These are phyloP conservation scores for Helicostylum pulchrum DNA, from an alignment of 192 early-diverging fungal species.

Conservation along the genomic window DNA sequence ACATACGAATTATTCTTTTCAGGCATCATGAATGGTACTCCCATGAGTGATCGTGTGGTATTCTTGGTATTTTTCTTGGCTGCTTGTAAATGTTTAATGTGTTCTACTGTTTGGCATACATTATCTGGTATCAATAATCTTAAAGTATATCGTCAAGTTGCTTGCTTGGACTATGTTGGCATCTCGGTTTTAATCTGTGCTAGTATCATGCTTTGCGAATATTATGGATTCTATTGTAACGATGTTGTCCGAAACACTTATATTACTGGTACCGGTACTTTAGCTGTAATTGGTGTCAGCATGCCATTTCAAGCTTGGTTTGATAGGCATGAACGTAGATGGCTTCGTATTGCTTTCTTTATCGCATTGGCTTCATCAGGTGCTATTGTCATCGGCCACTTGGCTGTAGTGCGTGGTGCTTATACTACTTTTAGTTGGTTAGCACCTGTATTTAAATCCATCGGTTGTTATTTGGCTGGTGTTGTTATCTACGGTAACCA, in stretches of 20 bases:
- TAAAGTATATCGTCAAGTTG: conserved; percentile 45
- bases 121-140: conserved; percentile 52
- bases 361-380: conserved; percentile 49
- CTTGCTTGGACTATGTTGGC: conserved; percentile 60
- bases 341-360: conserved; percentile 54
- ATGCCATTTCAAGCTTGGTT: conserved; percentile 53
- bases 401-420: conserved; percentile 42
- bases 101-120: conserved; percentile 58
- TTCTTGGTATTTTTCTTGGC: conserved; percentile 57
- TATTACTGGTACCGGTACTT: conserved; percentile 41
- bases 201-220: conserved; percentile 52
- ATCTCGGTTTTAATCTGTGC: conserved; percentile 59
- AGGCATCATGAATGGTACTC: conserved; percentile 9
- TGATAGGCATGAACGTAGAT: conserved; percentile 37
- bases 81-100: conserved; percentile 58
- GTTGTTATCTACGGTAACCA: conserved; percentile 58
- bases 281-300: conserved; percentile 48
- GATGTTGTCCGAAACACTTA: conserved; percentile 43
- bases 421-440: conserved; percentile 39
- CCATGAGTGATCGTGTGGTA: conserved; percentile 44
- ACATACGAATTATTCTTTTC: conserved; percentile 48
- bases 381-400: conserved; percentile 47
- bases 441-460: conserved; percentile 48
- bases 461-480: conserved; percentile 50
- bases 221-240: conserved; percentile 61